These are phyloP conservation scores for Aphanomyces euteiches DNA, from an alignment of 352 stramenopile genomes.

Conservation along the genomic window DNA sequence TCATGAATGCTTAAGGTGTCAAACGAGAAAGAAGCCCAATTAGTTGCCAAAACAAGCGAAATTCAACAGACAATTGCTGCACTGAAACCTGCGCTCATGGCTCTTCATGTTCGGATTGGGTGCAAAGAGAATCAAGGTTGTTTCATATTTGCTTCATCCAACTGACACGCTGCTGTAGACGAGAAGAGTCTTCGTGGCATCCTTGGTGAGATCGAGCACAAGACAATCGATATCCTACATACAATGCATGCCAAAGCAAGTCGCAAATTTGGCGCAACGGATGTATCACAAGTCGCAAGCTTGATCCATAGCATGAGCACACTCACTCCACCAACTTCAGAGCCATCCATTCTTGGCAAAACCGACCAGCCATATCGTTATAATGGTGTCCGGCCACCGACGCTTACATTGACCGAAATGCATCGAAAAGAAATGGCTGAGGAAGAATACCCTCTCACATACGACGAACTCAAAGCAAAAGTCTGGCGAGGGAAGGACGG, in stretches of 20 bases:
- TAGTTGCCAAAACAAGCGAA: constrained; percentile 43
- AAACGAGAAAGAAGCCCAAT: constrained; percentile 19
- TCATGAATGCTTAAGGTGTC: not conserved
- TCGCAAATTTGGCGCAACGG: constrained; percentile 40
- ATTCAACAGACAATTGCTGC: constrained; percentile 60
- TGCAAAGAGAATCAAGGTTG: constrained; percentile 63
- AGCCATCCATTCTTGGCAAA: constrained; percentile 44
- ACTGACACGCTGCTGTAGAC: constrained; percentile 31
- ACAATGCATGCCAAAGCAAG: constrained; percentile 61
- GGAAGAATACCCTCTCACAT: constrained; percentile 83
- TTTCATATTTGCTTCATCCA: not conserved
- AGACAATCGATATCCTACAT: constrained; percentile 61
- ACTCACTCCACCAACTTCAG: constrained; percentile 7
- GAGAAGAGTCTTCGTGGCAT: constrained; percentile 70
- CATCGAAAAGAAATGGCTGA: constrained; percentile 82
- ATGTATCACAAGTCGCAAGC: not conserved
- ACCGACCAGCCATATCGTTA: constrained; percentile 69
- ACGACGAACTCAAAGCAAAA: constrained; percentile 82
- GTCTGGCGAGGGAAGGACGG: constrained; percentile 44
- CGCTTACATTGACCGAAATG: constrained; percentile 72
- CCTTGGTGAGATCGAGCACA: constrained; percentile 71
- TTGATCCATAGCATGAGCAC: constrained; percentile 6
- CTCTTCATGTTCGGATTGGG: constrained; percentile 65
- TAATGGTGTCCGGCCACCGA: constrained; percentile 49
- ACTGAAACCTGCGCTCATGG: constrained; percentile 58